These are phyloP conservation scores for Strigomonas culicis DNA, from an alignment of 208 protist genomes.

Conservation along the genomic window DNA sequence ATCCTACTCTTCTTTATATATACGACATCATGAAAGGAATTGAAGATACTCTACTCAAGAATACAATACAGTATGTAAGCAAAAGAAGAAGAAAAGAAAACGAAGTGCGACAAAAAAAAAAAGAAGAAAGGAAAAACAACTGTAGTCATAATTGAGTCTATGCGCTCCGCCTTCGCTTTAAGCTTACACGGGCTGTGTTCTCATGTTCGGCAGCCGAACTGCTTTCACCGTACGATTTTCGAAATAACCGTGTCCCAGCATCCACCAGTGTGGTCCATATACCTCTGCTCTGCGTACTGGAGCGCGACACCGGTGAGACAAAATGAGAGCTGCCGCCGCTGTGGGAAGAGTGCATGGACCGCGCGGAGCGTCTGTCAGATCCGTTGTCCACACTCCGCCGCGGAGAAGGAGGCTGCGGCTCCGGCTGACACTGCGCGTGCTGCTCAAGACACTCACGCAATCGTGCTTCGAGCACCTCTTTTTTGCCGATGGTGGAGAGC, in stretches of 20 bases:
- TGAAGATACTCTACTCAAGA: too few species aligned
- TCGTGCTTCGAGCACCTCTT: background rate
- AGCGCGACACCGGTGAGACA: background rate
- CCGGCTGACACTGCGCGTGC: background rate
- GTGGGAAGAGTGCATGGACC: too few species aligned
- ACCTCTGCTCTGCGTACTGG: background rate
- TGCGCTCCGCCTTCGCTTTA: too few species aligned
- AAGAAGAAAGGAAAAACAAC: slow-evolving; percentile 1
- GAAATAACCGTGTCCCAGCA: background rate
- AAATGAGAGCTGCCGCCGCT: too few species aligned
- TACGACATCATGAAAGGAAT: too few species aligned
- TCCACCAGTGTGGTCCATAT: slow-evolving; percentile 2
- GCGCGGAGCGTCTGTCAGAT: too few species aligned
- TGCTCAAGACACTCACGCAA: background rate
- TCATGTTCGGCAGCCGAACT: too few species aligned
- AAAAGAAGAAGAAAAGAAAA: slow-evolving; percentile 15
- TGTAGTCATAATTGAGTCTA: too few species aligned
- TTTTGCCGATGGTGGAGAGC: background rate
- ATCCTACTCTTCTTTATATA: background rate
- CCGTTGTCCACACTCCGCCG: background rate
- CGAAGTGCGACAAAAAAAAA: background rate
- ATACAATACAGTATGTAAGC: background rate
- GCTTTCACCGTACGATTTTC: too few species aligned
- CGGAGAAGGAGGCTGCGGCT: background rate
- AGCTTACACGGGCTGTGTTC: too few species aligned